Conservation (phyloP, 768 basidiomycete genomes). For the Pleurotus cornucopiae region DNA sequence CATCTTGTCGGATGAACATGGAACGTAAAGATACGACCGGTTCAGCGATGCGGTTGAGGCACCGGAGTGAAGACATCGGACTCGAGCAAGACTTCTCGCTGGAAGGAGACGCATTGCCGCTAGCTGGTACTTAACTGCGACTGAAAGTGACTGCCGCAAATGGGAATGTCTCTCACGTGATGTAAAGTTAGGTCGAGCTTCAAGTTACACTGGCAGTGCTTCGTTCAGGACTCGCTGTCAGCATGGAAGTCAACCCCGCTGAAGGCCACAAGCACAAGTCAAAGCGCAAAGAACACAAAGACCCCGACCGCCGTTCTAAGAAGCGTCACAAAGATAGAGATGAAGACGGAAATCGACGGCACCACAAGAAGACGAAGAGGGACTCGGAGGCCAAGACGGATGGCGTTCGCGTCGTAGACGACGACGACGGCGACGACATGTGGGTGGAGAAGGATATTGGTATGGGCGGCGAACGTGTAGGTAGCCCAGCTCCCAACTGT, state of each 20-base stretch:
- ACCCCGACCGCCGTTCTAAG: neutral
- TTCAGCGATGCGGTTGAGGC: slow-evolving; percentile 8
- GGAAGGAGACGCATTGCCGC: no score
- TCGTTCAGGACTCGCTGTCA: no score
- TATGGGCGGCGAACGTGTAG: slow-evolving; percentile 69
- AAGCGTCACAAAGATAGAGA: slow-evolving; percentile 4
- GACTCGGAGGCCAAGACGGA: neutral
- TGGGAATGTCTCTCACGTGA: no score
- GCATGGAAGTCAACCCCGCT: neutral
- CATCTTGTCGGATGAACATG: slow-evolving; percentile 76
- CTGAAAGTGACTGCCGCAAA: no score
- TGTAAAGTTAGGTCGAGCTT: no score
- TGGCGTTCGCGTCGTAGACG: slow-evolving; percentile 54
- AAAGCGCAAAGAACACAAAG: neutral
- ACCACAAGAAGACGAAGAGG: slow-evolving; percentile 4
- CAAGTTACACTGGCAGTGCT: no score
- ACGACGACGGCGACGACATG: slow-evolving; percentile 67
- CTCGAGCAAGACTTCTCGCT: no score
- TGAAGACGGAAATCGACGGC: neutral
- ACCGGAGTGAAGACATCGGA: neutral
- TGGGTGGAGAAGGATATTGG: slow-evolving; percentile 90
- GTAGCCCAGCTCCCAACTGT: slow-evolving; percentile 19
- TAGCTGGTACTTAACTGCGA: no score
- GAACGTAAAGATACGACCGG: slow-evolving; percentile 76
- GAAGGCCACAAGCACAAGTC: neutral